These are phyloP conservation scores for Leccinum solheimii DNA, from an alignment of 1,284 basidiomycete genomes.

Conservation along the genomic window DNA sequence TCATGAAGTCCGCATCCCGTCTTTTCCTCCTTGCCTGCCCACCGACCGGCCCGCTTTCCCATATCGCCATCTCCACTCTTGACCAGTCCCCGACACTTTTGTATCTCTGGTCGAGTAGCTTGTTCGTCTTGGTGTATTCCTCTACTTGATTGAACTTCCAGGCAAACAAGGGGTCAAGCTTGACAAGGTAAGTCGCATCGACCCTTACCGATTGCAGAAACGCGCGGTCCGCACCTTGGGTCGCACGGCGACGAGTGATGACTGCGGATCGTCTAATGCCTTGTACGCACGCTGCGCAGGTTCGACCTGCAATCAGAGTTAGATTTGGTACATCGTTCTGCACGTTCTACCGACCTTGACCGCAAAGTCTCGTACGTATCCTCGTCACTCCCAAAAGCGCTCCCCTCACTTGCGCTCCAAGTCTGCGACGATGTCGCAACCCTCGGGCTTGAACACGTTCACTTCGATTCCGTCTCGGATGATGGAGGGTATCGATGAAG, in stretches of 20 bases:
- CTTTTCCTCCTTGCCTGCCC: slow-evolving; percentile 83
- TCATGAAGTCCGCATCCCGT: slow-evolving; percentile 92
- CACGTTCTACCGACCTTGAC: slow-evolving; percentile 70
- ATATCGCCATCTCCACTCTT: slow-evolving; percentile 71
- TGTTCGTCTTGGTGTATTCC: slow-evolving; percentile 80
- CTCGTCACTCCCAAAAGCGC: slow-evolving; percentile 89
- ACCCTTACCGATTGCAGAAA: slow-evolving; percentile 86
- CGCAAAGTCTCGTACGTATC: slow-evolving; percentile 90
- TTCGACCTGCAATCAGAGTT: no score
- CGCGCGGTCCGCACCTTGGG: slow-evolving; percentile 88
- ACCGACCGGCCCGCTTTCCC: slow-evolving; percentile 86
- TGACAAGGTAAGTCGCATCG: slow-evolving; percentile 89
- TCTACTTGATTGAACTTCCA: slow-evolving; percentile 91
- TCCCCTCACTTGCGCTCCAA: slow-evolving; percentile 86
- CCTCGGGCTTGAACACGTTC: slow-evolving; percentile 79
- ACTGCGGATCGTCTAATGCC: slow-evolving; percentile 80
- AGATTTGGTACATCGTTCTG: background rate
- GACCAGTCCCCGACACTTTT: slow-evolving; percentile 92
- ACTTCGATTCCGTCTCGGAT: slow-evolving; percentile 83
- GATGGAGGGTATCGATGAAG: slow-evolving; percentile 96
- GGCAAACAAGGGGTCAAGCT: slow-evolving; percentile 91
- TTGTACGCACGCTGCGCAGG: slow-evolving; percentile 49
- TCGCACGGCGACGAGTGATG: slow-evolving; percentile 91
- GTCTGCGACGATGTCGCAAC: slow-evolving; percentile 65
- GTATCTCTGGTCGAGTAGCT: slow-evolving; percentile 88